Base-by-base conservation (phyloP, 805 yeast genomes). In the Hanseniaspora taiwanica region DNA sequence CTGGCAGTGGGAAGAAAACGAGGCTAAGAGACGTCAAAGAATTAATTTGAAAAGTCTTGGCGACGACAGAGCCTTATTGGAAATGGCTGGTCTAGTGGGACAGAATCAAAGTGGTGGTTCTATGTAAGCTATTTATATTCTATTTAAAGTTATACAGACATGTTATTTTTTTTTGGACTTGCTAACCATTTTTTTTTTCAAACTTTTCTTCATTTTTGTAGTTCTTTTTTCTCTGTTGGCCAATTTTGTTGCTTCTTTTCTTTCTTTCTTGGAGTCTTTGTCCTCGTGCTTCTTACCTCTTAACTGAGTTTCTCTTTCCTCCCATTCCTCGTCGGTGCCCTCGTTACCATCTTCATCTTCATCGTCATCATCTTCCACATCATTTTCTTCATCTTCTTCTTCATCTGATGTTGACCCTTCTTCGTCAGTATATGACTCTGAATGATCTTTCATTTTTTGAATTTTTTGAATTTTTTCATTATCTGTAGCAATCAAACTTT, bases 1-100 rank as follows among this genome's bases (percentile, higher is more conserved):
- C 44, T 81, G 94, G 91, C 86, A 79, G 49, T 86, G 96, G 96
- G 96, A 89, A 54, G 81, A 79, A 52, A 66, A 75, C 37, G 95
- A 85, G 54, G 94, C 94, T 0, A 71, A 76, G 48, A 78, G 85
- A 27, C 66, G 96, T 39, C 81, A 79, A 50, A 67, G 72, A 21
- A 71, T 86, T 2, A 84, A 86, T 51, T 48, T 78, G 24, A 67
- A 71, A 39, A 72, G 70, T 42, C 54, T 81, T 48, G 81, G 82
- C 2, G 96, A 87, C 50, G 95, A 85, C 39, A 60, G 85, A 42
- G 94, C 95, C 1, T 64, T 87, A 37, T 60, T 87, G 46, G 96
- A 86, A 48, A 71, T 87, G 84, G 96, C 84, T 0, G 79, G 81
- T 0, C 42, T 75, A 3, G 64, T 75, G 10, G 78, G 78, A 7